phyloP scores from a whole-genome alignment of 108 stramenopile species.

The Tribonema minus region DNA sequence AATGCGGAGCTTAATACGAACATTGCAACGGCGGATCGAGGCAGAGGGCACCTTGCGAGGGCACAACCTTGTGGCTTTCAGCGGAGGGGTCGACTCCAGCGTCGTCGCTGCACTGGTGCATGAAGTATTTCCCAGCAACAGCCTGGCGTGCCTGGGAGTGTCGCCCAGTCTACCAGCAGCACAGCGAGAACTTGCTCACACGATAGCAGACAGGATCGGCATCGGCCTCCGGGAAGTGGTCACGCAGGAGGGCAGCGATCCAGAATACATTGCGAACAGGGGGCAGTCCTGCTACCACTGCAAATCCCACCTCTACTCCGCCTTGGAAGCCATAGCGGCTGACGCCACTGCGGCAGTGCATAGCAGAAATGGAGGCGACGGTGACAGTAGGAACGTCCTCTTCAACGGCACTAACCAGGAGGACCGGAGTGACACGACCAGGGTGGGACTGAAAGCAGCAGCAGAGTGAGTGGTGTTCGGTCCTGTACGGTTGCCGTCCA shows the following conservation, averaged over 20 bases:
- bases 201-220: slow-evolving; percentile 66
- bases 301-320: slow-evolving; percentile 84
- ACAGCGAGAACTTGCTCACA: slow-evolving; percentile 68
- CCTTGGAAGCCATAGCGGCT: slow-evolving; percentile 61
- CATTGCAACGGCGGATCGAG: background rate
- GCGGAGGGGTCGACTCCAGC: slow-evolving; percentile 86
- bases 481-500: too few relatives aligned
- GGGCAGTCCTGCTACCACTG: slow-evolving; percentile 88
- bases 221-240: slow-evolving; percentile 61
- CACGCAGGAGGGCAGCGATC: slow-evolving; percentile 73
- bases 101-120: slow-evolving; percentile 74
- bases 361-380: background rate
- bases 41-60: background rate
- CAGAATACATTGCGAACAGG: slow-evolving; percentile 71
- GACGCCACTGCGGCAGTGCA: slow-evolving; percentile 1
- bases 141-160: slow-evolving; percentile 73
- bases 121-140: slow-evolving; percentile 39
- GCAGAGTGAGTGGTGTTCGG: slow-evolving; percentile 16
- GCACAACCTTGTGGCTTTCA: slow-evolving; percentile 73
- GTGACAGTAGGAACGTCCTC: slow-evolving; percentile 41
- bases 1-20: background rate
- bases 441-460: slow-evolving; percentile 62
- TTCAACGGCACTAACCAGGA: slow-evolving; percentile 93
- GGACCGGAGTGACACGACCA: slow-evolving; percentile 74
- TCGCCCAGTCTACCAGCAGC: slow-evolving; percentile 71